phyloP scores from a whole-genome alignment of 495 filamentous ascomycete genomes.

The Penicilliopsis zonata region DNA sequence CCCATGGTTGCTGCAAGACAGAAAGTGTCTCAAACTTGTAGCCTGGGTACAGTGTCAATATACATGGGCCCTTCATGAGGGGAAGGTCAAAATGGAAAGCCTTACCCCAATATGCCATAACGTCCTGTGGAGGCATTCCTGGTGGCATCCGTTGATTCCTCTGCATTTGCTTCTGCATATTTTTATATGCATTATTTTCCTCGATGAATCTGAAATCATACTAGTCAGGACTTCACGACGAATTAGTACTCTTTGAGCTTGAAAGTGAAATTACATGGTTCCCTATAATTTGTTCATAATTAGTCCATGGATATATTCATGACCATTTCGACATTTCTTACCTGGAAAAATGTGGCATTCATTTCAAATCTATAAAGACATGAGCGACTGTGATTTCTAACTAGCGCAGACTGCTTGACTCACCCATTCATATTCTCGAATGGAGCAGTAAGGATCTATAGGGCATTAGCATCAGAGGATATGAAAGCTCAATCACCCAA shows the following conservation, averaged over 20 bases:
- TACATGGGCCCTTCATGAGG: neutral
- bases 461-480: no score
- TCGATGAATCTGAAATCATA: slow-evolving; percentile 66
- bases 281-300: slow-evolving; percentile 38
- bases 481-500: neutral
- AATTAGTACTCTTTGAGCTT: neutral
- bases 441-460: slow-evolving; percentile 71
- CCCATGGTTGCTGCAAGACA: slow-evolving; percentile 62
- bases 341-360: slow-evolving; percentile 86
- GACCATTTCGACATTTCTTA: slow-evolving; percentile 30
- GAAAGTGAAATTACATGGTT: slow-evolving; percentile 51
- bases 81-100: neutral
- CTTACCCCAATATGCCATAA: slow-evolving; percentile 55
- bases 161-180: slow-evolving; percentile 40
- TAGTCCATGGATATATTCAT: no score
- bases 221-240: slow-evolving; percentile 4
- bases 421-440: slow-evolving; percentile 76
- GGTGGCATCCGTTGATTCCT: slow-evolving; percentile 36
- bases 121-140: slow-evolving; percentile 47
- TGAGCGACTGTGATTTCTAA: slow-evolving; percentile 2
- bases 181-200: slow-evolving; percentile 66
- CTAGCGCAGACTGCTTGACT: slow-evolving; percentile 6
- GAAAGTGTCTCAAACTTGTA: slow-evolving; percentile 94
- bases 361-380: slow-evolving; percentile 65
- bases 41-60: slow-evolving; percentile 36